These are phyloP conservation scores for Pseudocercospora eumusae DNA, from an alignment of 2,329 filamentous ascomycete species.

Conservation along the genomic window DNA sequence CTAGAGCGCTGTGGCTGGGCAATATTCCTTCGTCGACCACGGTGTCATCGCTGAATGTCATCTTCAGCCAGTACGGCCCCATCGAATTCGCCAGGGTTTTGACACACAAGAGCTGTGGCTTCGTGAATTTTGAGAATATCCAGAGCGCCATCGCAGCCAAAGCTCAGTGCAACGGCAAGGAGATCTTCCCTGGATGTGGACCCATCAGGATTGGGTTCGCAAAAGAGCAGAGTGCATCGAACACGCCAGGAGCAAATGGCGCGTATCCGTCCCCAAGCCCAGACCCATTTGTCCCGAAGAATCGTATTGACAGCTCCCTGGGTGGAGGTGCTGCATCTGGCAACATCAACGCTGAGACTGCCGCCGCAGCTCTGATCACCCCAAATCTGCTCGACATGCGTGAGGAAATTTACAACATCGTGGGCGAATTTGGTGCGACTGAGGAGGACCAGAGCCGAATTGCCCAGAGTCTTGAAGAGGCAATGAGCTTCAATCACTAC, in stretches of 20 bases:
- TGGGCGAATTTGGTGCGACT: conserved; percentile 81
- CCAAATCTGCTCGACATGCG: conserved; percentile 76
- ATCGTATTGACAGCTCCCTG: conserved; percentile 41
- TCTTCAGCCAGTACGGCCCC: conserved; percentile 89
- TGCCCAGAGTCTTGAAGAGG: conserved; percentile 69
- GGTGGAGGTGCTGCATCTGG: conserved; percentile 31
- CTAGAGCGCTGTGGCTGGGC: conserved; percentile 91
- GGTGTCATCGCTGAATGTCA: conserved; percentile 88
- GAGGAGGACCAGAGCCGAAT: conserved; percentile 77
- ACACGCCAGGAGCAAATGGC: conserved; percentile 85
- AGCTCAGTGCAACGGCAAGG: conserved; percentile 86
- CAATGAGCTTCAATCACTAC: conserved; percentile 73
- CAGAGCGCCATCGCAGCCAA: conserved; percentile 91
- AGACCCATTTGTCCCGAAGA: conserved; percentile 65
- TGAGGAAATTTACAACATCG: conserved; percentile 80
- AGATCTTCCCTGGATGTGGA: conserved; percentile 95
- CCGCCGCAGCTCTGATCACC: conserved; percentile 62
- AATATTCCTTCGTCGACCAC: conserved; percentile 97
- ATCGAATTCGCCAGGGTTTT: conserved; percentile 91
- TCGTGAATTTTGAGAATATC: conserved; percentile 90
- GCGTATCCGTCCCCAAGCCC: conserved; percentile 89
- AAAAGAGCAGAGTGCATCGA: conserved; percentile 85
- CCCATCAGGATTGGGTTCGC: conserved; percentile 96
- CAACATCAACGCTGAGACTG: conserved; percentile 48
- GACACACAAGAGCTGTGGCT: conserved; percentile 98